phyloP scores from a whole-genome alignment of 176 grass and related monocot species.

The Eleusine indica region DNA sequence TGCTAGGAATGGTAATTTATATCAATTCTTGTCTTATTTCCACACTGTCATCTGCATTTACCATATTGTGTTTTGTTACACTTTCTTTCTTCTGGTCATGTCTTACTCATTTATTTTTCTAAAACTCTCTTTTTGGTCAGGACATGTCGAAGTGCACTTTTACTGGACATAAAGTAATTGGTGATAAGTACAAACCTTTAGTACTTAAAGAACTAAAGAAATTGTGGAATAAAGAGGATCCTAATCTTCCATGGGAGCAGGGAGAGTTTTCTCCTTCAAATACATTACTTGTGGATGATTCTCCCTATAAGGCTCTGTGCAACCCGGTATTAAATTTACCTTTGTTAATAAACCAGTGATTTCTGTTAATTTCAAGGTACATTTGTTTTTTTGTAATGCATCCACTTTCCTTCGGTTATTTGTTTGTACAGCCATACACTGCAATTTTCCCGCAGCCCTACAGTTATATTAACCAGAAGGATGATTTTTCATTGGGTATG shows the following conservation, averaged over 20 bases:
- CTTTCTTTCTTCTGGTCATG: slow-evolving; percentile 12
- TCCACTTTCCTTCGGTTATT: slow-evolving; percentile 36
- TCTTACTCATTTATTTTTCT: slow-evolving; percentile 15
- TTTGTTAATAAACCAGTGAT: slow-evolving; percentile 3
- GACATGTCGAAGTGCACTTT: slow-evolving; percentile 75
- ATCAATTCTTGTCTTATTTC: background rate
- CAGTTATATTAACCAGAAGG: slow-evolving; percentile 47
- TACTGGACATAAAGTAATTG: slow-evolving; percentile 67
- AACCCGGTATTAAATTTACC: slow-evolving; percentile 72
- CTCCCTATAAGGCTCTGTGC: slow-evolving; percentile 88
- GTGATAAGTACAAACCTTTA: slow-evolving; percentile 68
- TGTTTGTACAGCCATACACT: slow-evolving; percentile 68
- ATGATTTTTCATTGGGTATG: slow-evolving; percentile 77
- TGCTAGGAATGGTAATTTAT: background rate
- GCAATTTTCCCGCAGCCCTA: slow-evolving; percentile 84
- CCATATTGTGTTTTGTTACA: slow-evolving; percentile 5
- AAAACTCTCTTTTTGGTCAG: slow-evolving; percentile 44
- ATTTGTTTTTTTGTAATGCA: slow-evolving; percentile 38
- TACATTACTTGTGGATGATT: slow-evolving; percentile 97
- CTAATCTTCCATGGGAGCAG: slow-evolving; percentile 75
- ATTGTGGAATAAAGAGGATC: slow-evolving; percentile 80
- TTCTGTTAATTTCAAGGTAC: slow-evolving; percentile 12
- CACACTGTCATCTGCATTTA: background rate
- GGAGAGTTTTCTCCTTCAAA: slow-evolving; percentile 83
- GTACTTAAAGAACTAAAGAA: slow-evolving; percentile 89